Conservation (phyloP, 176 grass and related monocot genomes). For the Oryza glaberrima region DNA sequence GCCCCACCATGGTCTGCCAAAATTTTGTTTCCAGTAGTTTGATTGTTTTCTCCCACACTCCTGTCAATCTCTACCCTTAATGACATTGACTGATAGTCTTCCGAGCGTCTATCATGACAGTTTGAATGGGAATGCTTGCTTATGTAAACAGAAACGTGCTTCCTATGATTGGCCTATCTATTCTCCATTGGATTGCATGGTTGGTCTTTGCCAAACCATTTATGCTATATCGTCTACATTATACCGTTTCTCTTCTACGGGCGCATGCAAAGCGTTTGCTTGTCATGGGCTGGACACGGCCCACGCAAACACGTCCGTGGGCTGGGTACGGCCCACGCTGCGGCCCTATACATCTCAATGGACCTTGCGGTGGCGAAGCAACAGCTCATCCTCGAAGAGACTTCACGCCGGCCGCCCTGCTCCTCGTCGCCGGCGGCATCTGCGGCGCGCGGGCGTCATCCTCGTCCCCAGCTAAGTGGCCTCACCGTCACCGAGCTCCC, state of each 20-base stretch:
- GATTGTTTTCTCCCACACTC: not conserved
- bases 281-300: not conserved
- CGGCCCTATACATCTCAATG: not conserved
- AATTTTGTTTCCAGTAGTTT: conserved; percentile 29
- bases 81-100: not conserved
- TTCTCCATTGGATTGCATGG: not conserved
- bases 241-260: too few species aligned
- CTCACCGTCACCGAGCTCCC: too few species aligned
- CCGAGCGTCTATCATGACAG: not conserved
- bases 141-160: not conserved
- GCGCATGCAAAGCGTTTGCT: too few species aligned
- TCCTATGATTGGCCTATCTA: not conserved
- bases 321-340: not conserved
- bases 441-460: not conserved
- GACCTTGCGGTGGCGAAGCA: not conserved
- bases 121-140: not conserved
- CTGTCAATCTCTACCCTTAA: not conserved
- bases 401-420: not conserved
- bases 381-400: too few species aligned
- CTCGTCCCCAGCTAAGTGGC: not conserved
- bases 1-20: not conserved
- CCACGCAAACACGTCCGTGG: not conserved
- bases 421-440: not conserved
- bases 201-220: not conserved
- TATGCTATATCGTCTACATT: too few species aligned